These are phyloP conservation scores for Pittosporum tobira DNA, from an alignment of 129 eudicot species.

Conservation along the genomic window DNA sequence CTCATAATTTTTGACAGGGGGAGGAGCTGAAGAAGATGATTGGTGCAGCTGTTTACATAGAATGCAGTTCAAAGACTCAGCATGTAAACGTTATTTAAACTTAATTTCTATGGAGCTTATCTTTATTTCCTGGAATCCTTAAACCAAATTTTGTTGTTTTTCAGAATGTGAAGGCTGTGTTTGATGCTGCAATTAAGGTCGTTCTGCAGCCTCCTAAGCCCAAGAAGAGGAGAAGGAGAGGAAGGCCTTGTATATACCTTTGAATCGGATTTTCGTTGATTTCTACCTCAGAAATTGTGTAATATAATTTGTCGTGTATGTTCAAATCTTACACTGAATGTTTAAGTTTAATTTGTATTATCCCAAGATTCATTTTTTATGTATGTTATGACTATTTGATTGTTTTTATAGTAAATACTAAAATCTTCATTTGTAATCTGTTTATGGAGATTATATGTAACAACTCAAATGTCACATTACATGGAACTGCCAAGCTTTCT, in stretches of 20 bases:
- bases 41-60: slow-evolving; percentile 78
- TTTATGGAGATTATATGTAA: too few species aligned
- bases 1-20: slow-evolving; percentile 36
- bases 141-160: background rate
- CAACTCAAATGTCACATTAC: too few species aligned
- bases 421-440: too few species aligned
- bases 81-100: slow-evolving; percentile 36
- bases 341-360: too few species aligned
- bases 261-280: background rate
- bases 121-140: too few species aligned
- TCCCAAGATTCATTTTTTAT: too few species aligned
- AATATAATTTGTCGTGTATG: too few species aligned
- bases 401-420: too few species aligned
- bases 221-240: slow-evolving; percentile 27
- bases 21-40: slow-evolving; percentile 71
- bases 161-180: slow-evolving; percentile 49
- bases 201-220: slow-evolving; percentile 42
- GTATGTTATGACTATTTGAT: too few species aligned
- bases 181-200: slow-evolving; percentile 46
- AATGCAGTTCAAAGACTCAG: slow-evolving; percentile 85
- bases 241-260: slow-evolving; percentile 17
- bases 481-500: too few species aligned
- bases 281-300: background rate
- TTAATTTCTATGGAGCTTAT: background rate
- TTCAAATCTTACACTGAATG: too few species aligned